Base-by-base conservation (phyloP, 495 filamentous ascomycete genomes). In the Hamigera avellanea region DNA sequence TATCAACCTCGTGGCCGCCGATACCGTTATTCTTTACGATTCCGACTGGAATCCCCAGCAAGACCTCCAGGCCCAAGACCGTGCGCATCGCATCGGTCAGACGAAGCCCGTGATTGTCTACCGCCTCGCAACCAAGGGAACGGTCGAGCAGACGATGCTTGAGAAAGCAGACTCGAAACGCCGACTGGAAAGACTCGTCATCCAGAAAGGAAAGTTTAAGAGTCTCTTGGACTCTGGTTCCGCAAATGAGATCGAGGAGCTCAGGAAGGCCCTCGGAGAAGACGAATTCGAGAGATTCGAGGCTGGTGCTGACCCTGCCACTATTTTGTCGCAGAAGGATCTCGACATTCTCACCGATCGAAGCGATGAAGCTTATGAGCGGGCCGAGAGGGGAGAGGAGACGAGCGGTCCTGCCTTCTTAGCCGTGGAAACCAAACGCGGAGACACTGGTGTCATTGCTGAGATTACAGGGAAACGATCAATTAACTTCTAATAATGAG, bases 41-140 rank as follows among this genome's bases (percentile, higher is more conserved):
- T 76, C 75, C 19, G 91, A 98, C 56, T 98, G 91, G 89, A 98
- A 98, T 51, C 91, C 91, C 0, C 91, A 96, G 56, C 86, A 93
- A 50, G 91, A 98, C 57, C 69, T 98, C 12, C 91, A 98, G 54
- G 91, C 91, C 0, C 86, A 94, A 56, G 91, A 98, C 48, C 83
- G 91, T 14, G 86, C 83, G 1, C 91, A 98, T 51, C 77, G 91
- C 23, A 96, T 98, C 35, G 91, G 91, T 0, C 91, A 98, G 53
- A 94, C 77, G 23, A 72, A 78, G 14, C 88, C 88, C 0, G 91
- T 98, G 6, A 74, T 98, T 14, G 80, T 98, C n/a, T 98, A 91
- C 61, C 82, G 91, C 5, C 73, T 98, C 10, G 91, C 91, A 0
- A 98, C 91, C 0, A 86, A 88, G 48, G 83, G 80, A 1, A 96